Evolutionary conservation across 768 basidiomycete species (phyloP).

Genomic region (Pulveroboletus sp.): DNA sequence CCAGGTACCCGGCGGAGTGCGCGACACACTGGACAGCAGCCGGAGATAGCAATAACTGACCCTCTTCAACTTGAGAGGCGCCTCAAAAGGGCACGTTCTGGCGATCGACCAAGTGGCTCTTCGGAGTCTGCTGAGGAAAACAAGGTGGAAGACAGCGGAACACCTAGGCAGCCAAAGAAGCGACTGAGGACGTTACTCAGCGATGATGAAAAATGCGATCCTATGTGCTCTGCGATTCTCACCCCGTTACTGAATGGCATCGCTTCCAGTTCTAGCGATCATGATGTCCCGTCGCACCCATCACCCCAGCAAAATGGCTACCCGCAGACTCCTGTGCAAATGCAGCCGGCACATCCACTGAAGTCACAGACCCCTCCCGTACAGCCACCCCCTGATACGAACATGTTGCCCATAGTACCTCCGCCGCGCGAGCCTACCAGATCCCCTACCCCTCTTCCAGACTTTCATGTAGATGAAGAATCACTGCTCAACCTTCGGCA

Average conservation of each 20-base stretch:
- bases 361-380: slow-evolving; percentile 2
- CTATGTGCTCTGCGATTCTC: slow-evolving; percentile 20
- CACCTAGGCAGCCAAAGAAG: slow-evolving; percentile 43
- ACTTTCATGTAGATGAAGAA: slow-evolving; percentile 61
- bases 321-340: slow-evolving; percentile 8
- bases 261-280: slow-evolving; percentile 1
- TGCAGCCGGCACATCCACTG: background rate
- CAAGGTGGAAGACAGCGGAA: slow-evolving; percentile 36
- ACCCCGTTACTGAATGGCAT: slow-evolving; percentile 24
- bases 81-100: slow-evolving; percentile 66
- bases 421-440: slow-evolving; percentile 44
- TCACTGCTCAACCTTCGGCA: slow-evolving; percentile 45
- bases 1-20: slow-evolving; percentile 66
- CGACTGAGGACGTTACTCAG: slow-evolving; percentile 43
- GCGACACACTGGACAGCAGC: slow-evolving; percentile 65
- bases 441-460: slow-evolving; percentile 67
- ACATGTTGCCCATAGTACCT: slow-evolving; percentile 18
- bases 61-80: slow-evolving; percentile 69
- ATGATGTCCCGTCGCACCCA: background rate
- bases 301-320: slow-evolving; percentile 10
- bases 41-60: slow-evolving; percentile 71
- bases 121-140: slow-evolving; percentile 45
- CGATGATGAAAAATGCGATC: slow-evolving; percentile 32
- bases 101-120: slow-evolving; percentile 48
- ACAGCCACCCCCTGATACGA: slow-evolving; percentile 11